A percentile compares a stretch with the other conserved stretches of the same genome.
Conservation (phyloP, 2,329 filamentous ascomycete species). For the Penicillium hesseltinei region DNA sequence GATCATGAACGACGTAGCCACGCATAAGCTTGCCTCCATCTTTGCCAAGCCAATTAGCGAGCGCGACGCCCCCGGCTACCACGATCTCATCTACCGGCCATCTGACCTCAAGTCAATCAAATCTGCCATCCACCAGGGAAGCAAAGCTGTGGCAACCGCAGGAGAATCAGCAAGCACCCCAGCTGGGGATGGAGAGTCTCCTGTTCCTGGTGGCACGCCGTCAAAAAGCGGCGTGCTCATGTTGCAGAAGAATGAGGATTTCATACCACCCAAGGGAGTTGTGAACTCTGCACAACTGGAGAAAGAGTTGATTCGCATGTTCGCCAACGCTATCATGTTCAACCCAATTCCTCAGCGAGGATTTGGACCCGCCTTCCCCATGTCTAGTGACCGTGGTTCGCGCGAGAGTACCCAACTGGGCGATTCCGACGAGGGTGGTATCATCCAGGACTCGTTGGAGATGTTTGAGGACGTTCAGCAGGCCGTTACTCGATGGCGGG, state of each 20-base stretch:
- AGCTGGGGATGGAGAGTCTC: conserved; percentile 58
- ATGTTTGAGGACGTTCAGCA: conserved; percentile 89
- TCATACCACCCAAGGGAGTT: conserved; percentile 82
- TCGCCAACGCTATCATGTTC: conserved; percentile 98
- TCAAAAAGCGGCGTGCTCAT: conserved; percentile 44
- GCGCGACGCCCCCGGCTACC: conserved; percentile 72
- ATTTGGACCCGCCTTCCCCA: conserved; percentile 60
- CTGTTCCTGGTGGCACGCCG: conserved; percentile 35
- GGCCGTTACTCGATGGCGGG: conserved; percentile 71
- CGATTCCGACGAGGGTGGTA: conserved; percentile 74
- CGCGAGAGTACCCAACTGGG: conserved; percentile 53
- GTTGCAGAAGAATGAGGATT: conserved; percentile 64
- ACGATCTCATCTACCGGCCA: conserved; percentile 68
- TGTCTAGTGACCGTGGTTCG: conserved; percentile 45
- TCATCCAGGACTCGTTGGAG: conserved; percentile 81
- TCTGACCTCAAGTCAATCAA: conserved; percentile 78
- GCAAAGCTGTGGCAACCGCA: conserved; percentile 44
- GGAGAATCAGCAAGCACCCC: conserved; percentile 64
- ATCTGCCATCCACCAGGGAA: conserved; percentile 60
- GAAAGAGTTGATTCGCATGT: conserved; percentile 92
- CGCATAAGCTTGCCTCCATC: conserved; percentile 75
- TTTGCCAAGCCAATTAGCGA: conserved; percentile 75
- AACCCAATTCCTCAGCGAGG: conserved; percentile 78
- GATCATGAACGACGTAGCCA: conserved; percentile 72
- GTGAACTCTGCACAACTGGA: conserved; percentile 92